phyloP scores from a whole-genome alignment of 352 stramenopile genomes.

The Poterioochromonas sp. region DNA sequence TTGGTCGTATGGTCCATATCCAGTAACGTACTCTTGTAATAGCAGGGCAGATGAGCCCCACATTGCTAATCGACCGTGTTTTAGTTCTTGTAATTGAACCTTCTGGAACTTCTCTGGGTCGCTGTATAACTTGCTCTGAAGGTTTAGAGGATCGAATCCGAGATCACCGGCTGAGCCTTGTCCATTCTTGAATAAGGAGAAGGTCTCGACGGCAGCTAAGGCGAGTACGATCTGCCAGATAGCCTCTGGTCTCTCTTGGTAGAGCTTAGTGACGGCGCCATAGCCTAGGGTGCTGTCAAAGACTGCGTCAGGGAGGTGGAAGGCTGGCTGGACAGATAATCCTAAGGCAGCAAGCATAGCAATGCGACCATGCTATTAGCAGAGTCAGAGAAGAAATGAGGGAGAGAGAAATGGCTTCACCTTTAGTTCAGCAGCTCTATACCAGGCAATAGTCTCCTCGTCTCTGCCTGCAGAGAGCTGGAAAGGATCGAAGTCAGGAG shows the following conservation, averaged over 20 bases:
- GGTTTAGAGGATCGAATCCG: background rate
- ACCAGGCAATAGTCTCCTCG: slow-evolving; percentile 11
- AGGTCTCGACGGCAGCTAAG: background rate
- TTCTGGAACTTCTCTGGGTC: background rate
- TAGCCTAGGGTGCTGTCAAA: slow-evolving; percentile 7
- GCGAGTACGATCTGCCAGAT: background rate
- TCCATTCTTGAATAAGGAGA: background rate
- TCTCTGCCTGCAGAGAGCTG: background rate
- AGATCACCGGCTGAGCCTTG: background rate
- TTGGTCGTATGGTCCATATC: slow-evolving; percentile 10
- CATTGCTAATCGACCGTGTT: slow-evolving; percentile 1
- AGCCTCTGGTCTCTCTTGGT: background rate
- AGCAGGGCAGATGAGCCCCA: background rate
- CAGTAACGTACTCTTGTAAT: slow-evolving; percentile 3
- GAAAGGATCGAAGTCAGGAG: background rate
- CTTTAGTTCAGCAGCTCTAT: background rate
- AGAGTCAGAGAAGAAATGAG: background rate
- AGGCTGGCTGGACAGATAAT: background rate
- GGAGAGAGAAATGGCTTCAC: background rate
- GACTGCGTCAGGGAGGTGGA: background rate
- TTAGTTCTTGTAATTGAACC: background rate
- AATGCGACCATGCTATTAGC: background rate
- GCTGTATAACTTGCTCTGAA: background rate
- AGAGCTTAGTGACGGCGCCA: background rate
- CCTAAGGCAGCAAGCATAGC: background rate